Conservation (phyloP, 768 basidiomycete species). For the Harrya chromipes region DNA sequence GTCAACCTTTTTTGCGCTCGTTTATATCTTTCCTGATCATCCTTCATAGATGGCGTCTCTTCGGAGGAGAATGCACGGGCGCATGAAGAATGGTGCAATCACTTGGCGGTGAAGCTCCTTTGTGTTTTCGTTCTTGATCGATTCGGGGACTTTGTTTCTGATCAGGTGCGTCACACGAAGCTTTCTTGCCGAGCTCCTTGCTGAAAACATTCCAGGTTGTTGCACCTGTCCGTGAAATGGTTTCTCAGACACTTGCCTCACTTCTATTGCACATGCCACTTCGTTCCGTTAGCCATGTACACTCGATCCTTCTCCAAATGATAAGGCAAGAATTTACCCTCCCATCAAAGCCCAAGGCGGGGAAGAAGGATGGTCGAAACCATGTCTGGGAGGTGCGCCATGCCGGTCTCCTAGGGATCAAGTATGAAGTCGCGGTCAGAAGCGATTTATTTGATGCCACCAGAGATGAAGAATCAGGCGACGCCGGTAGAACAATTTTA, state of each 20-base stretch:
- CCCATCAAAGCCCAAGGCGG: constrained; percentile 32
- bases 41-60: constrained; percentile 47
- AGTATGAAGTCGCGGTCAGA: constrained; percentile 96
- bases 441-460: constrained; percentile 64
- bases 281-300: constrained; percentile 76
- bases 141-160: constrained; percentile 97
- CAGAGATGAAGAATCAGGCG: constrained; percentile 34
- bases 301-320: constrained; percentile 86
- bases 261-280: constrained; percentile 85
- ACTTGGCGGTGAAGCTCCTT: constrained; percentile 79
- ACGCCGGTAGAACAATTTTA: constrained; percentile 56
- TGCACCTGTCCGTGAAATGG: constrained; percentile 95
- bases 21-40: not conserved
- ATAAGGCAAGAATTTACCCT: constrained; percentile 80
- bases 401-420: constrained; percentile 95
- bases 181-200: not conserved
- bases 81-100: constrained; percentile 89
- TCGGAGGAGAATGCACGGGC: constrained; percentile 56
- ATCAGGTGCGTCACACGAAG: constrained; percentile 51
- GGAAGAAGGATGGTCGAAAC: constrained; percentile 37
- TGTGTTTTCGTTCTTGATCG: constrained; percentile 92
- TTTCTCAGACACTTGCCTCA: constrained; percentile 90
- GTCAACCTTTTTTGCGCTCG: constrained; percentile 33
- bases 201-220: constrained; percentile 54
- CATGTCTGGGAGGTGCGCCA: constrained; percentile 98